Percentiles rank a stretch among this genome's conserved stretches.
These are phyloP conservation scores for Malus hybrid DNA, from an alignment of 331 rosid species.

Conservation along the genomic window DNA sequence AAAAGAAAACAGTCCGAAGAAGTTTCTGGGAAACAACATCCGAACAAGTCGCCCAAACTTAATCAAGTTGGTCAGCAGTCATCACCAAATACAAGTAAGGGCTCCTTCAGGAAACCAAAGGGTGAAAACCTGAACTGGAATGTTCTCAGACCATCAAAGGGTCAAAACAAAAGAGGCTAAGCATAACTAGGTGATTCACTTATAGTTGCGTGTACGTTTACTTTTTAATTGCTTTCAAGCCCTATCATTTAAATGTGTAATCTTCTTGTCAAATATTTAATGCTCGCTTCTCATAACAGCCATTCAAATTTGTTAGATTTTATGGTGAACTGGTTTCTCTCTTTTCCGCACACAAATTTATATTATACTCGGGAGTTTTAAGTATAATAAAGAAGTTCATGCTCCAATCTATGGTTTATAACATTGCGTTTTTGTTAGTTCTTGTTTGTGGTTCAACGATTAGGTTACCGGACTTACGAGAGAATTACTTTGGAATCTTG, in stretches of 20 bases:
- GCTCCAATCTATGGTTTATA: not conserved
- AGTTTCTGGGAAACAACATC: constrained; percentile 33
- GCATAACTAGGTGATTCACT: constrained; percentile 8
- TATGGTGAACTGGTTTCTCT: not conserved
- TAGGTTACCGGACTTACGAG: not conserved
- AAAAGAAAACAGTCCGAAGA: constrained; percentile 55
- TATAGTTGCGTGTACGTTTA: not conserved
- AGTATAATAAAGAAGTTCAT: too few species aligned
- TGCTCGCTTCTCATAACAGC: not conserved
- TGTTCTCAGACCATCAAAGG: constrained; percentile 57
- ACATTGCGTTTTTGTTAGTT: not conserved
- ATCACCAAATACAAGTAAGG: constrained; percentile 29
- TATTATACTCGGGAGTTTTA: not conserved
- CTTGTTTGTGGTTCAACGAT: not conserved
- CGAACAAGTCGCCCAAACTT: constrained; percentile 44
- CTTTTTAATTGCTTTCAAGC: not conserved
- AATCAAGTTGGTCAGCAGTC: constrained; percentile 27
- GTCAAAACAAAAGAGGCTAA: constrained; percentile 31
- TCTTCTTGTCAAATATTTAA: not conserved
- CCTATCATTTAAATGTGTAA: constrained; percentile 11
- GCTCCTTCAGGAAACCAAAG: constrained; percentile 56
- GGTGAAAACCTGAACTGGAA: constrained; percentile 63
- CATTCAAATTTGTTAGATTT: not conserved
- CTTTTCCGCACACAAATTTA: too few species aligned
- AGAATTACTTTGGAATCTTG: too few species aligned